Percentiles rank a stretch among this genome's conserved stretches.
phyloP scores from a whole-genome alignment of 1,284 basidiomycete genomes.

The Papiliotrema nemorosa region DNA sequence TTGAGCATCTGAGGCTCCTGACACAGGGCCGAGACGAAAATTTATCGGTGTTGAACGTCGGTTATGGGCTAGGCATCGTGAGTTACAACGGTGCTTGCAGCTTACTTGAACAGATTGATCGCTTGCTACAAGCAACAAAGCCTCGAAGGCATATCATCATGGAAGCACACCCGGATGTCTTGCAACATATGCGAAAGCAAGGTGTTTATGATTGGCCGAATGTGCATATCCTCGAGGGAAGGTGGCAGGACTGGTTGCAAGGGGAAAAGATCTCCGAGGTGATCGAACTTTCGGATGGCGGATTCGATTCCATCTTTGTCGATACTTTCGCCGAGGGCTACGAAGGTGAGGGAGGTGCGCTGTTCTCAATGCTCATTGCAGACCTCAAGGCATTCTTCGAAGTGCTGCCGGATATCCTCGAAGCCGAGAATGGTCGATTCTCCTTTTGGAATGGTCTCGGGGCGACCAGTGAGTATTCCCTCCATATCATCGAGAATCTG shows the following conservation, averaged over 20 bases:
- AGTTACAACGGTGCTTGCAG: constrained; percentile 34
- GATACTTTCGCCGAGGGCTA: constrained; percentile 94
- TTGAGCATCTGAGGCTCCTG: constrained; percentile 53
- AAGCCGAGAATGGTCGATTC: constrained; percentile 71
- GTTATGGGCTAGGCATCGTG: constrained; percentile 93
- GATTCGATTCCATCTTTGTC: constrained; percentile 89
- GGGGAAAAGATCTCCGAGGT: constrained; percentile 48
- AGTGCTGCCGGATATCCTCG: constrained; percentile 73
- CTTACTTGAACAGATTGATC: constrained; percentile 64
- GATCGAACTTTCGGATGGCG: constrained; percentile 47
- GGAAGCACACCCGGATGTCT: constrained; percentile 90
- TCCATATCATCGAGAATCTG: background rate
- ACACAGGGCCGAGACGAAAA: constrained; percentile 57
- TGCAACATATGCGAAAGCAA: constrained; percentile 67
- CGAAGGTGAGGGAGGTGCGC: constrained; percentile 50
- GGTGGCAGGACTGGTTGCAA: constrained; percentile 80
- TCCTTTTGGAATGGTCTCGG: constrained; percentile 97
- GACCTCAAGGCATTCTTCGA: constrained; percentile 82
- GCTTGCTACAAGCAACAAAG: constrained; percentile 62
- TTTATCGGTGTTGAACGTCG: constrained; percentile 79
- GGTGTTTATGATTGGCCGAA: constrained; percentile 74
- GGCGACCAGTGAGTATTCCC: constrained; percentile 69
- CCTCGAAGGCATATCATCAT: constrained; percentile 80
- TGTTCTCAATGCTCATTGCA: constrained; percentile 25
- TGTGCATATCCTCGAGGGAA: constrained; percentile 80